Percentiles rank a stretch among this genome's conserved stretches.
phyloP scores from a whole-genome alignment of 306 rosid genomes.

The Fagus sylvatica region DNA sequence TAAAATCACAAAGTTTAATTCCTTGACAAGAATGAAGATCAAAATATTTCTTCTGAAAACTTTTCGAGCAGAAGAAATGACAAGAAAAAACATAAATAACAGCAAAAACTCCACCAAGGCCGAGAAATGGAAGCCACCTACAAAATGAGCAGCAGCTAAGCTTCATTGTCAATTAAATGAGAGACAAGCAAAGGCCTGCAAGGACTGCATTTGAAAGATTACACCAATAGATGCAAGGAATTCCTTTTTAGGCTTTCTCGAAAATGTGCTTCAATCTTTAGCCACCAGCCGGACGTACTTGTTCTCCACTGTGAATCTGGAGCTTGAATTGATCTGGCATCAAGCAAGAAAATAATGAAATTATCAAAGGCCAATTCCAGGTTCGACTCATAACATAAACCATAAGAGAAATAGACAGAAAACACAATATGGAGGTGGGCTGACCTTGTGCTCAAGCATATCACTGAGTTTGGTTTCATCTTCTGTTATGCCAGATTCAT shows the following conservation, averaged over 20 bases:
- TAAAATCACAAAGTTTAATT: not conserved
- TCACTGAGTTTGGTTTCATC: slow-evolving; percentile 54
- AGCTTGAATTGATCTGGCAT: slow-evolving; percentile 77
- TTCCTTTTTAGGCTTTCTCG: slow-evolving; percentile 1
- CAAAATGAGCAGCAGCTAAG: slow-evolving; percentile 1
- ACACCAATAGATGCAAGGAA: slow-evolving; percentile 5
- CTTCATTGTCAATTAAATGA: not conserved
- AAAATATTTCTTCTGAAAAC: slow-evolving; percentile 8
- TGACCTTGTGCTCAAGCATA: slow-evolving; percentile 68
- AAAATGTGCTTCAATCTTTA: slow-evolving; percentile 38
- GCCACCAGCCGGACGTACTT: slow-evolving; percentile 67
- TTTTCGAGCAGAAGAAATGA: not conserved
- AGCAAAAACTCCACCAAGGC: slow-evolving; percentile 6
- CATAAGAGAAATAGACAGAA: not conserved
- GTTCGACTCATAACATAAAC: not conserved
- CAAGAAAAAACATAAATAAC: not conserved
- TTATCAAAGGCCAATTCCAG: not conserved
- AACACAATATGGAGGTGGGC: slow-evolving; percentile 7
- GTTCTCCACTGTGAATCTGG: slow-evolving; percentile 64
- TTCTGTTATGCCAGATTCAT: slow-evolving; percentile 59
- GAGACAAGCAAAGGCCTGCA: slow-evolving; percentile 19
- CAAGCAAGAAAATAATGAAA: slow-evolving; percentile 19
- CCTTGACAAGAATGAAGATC: slow-evolving; percentile 15
- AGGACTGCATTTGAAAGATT: slow-evolving; percentile 10
- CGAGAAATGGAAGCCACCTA: not conserved